Conservation (phyloP, 2,329 filamentous ascomycete genomes). For the Didymella pinodella region DNA sequence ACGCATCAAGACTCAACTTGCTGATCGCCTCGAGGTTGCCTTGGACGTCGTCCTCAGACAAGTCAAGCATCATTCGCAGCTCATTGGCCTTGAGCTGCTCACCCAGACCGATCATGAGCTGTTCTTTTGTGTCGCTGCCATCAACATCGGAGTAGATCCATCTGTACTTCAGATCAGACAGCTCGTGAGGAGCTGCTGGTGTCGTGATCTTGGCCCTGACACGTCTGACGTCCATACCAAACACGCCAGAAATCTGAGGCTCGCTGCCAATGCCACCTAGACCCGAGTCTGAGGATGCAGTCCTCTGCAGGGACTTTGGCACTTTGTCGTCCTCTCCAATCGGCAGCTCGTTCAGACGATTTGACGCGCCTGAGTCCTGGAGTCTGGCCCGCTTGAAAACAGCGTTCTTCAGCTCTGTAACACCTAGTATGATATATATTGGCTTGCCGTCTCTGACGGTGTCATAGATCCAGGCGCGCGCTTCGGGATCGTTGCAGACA, state of each 20-base stretch:
- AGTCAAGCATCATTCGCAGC: conserved; percentile 48
- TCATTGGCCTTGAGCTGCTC: conserved; percentile 47
- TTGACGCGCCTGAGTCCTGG: conserved; percentile 47
- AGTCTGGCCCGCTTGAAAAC: conserved; percentile 49
- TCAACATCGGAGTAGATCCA: conserved; percentile 50
- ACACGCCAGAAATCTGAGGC: conserved; percentile 45
- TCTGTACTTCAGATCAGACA: conserved; percentile 43
- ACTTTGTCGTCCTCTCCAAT: conserved; percentile 47
- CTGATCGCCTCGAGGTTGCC: conserved; percentile 48
- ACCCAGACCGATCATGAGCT: conserved; percentile 48
- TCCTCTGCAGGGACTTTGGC: conserved; percentile 38
- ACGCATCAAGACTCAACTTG: conserved; percentile 48
- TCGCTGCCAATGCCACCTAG: conserved; percentile 44
- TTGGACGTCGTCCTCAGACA: conserved; percentile 48
- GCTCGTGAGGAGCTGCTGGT: conserved; percentile 44
- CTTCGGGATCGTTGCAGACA: conserved; percentile 46
- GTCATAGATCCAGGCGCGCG: conserved; percentile 43
- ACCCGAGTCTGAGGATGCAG: conserved; percentile 28
- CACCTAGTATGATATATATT: conserved; percentile 46
- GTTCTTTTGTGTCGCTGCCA: conserved; percentile 39
- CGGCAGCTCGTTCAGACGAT: conserved; percentile 43
- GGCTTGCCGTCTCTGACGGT: conserved; percentile 40
- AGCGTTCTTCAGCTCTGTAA: conserved; percentile 51
- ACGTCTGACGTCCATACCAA: conserved; percentile 49
- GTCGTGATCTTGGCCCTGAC: conserved; percentile 43